Evolutionary conservation across 306 rosid species (phyloP).

Genomic region (Alnus rubra): DNA sequence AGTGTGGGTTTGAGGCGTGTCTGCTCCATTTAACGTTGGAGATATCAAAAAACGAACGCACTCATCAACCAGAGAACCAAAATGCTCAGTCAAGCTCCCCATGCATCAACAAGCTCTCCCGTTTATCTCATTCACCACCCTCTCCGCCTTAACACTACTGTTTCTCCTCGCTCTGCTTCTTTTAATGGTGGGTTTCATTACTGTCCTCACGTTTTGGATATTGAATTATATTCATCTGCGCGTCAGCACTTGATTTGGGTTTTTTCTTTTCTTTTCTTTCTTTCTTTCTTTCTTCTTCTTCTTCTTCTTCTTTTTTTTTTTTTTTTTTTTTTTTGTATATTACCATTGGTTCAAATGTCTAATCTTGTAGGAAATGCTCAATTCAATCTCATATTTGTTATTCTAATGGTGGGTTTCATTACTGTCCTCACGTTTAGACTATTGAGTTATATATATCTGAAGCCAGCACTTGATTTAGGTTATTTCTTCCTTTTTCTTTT

Average conservation of each 20-base stretch:
- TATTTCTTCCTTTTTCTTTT: background rate
- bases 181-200: slow-evolving; percentile 33
- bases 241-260: background rate
- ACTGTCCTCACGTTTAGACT: background rate
- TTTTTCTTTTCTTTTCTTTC: background rate
- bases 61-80: background rate
- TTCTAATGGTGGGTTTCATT: slow-evolving; percentile 33
- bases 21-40: background rate
- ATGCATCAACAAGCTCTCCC: slow-evolving; percentile 44
- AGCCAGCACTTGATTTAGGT: background rate
- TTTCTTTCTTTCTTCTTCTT: background rate
- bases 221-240: no score
- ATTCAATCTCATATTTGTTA: no score
- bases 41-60: slow-evolving; percentile 5
- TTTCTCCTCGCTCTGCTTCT: slow-evolving; percentile 31
- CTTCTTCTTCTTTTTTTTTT: background rate
- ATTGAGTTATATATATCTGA: no score
- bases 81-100: slow-evolving; percentile 61
- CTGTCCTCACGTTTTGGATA: background rate
- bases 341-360: no score
- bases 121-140: slow-evolving; percentile 24
- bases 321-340: no score
- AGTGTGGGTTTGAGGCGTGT: background rate
- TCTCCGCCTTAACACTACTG: slow-evolving; percentile 11
- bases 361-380: no score